Percentiles rank a stretch among this genome's conserved stretches.
These are phyloP conservation scores for Testicularia cyperi DNA, from an alignment of 1,284 basidiomycete species.

Conservation along the genomic window DNA sequence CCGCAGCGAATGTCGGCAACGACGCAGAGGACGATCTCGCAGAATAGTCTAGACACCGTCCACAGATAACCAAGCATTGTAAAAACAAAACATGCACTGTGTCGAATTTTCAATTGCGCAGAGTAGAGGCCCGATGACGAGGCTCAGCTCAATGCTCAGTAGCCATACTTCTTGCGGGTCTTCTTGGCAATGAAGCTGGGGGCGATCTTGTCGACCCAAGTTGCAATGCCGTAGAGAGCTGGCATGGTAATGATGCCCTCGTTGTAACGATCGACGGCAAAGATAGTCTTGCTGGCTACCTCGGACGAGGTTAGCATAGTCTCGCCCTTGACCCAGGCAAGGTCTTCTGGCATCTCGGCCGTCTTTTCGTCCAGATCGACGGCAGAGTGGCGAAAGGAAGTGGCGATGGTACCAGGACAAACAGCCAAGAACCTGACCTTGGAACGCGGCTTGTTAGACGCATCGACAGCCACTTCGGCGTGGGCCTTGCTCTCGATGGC, in stretches of 20 bases:
- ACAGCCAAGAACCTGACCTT: conserved; percentile 49
- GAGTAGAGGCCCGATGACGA: no score
- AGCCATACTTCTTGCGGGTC: conserved; percentile 34
- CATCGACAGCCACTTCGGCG: conserved; percentile 8
- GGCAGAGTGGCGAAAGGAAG: conserved; percentile 48
- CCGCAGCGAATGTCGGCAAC: no score
- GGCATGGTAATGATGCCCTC: conserved; percentile 37
- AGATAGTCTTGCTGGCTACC: conserved; percentile 41
- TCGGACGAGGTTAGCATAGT: conserved; percentile 28
- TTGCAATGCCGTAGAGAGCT: conserved; percentile 30
- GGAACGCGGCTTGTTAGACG: conserved; percentile 9
- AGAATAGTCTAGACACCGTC: no score
- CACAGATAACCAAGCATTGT: no score
- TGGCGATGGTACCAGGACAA: conserved; percentile 53
- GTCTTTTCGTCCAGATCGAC: conserved; percentile 32
- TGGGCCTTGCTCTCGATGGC: conserved; percentile 69
- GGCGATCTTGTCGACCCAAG: conserved; percentile 28
- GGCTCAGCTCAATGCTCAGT: no score
- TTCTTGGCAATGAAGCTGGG: conserved; percentile 15
- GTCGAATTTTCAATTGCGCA: no score
- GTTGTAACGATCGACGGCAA: conserved; percentile 33
- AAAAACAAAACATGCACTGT: no score
- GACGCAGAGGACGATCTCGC: no score
- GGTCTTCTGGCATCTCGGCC: conserved; percentile 25
- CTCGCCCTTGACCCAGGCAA: conserved; percentile 36